These are phyloP conservation scores for Endocalyx cinctus DNA, from an alignment of 2,329 filamentous ascomycete genomes.

Conservation along the genomic window DNA sequence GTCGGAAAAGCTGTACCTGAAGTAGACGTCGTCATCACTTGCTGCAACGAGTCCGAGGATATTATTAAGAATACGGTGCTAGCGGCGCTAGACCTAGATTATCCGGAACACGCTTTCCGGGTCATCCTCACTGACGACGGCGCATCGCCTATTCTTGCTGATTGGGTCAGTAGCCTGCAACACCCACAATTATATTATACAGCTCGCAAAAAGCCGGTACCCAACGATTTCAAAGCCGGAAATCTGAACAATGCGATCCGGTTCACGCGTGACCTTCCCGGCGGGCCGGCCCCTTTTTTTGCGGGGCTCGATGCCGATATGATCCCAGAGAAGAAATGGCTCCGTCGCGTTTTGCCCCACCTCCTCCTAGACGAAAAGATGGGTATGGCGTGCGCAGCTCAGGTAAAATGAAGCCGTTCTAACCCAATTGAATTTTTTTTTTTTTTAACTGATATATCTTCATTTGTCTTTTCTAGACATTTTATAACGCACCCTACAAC, in stretches of 20 bases:
- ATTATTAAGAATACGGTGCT: conserved; percentile 4
- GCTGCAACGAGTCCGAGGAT: conserved; percentile 1
- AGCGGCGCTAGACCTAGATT: conserved; percentile 3
- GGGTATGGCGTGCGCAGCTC: conserved; percentile 1
- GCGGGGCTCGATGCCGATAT: conserved; percentile 5
- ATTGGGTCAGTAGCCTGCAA: neutral
- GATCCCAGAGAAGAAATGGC: conserved; percentile 6
- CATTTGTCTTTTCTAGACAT: conserved; percentile 2
- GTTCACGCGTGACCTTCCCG: conserved; percentile 3
- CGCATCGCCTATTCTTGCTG: conserved; percentile 1
- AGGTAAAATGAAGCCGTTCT: conserved; percentile 1
- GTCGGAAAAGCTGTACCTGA: conserved; percentile 1
- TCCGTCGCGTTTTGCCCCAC: conserved; percentile 3
- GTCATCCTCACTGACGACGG: conserved; percentile 3
- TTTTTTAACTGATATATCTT: neutral
- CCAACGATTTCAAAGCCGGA: conserved; percentile 4
- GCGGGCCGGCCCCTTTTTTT: conserved; percentile 2
- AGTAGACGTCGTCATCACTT: conserved; percentile 3
- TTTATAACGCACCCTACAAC: conserved; percentile 4
- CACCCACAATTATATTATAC: conserved; percentile 3
- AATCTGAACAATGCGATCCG: conserved; percentile 6
- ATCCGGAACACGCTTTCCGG: neutral
- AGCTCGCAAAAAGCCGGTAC: conserved; percentile 1
- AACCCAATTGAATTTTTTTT: neutral
- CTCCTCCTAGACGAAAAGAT: conserved; percentile 1